Evolutionary conservation across 2,329 filamentous ascomycete genomes (phyloP).

Genomic region (Ophiostoma ips): DNA sequence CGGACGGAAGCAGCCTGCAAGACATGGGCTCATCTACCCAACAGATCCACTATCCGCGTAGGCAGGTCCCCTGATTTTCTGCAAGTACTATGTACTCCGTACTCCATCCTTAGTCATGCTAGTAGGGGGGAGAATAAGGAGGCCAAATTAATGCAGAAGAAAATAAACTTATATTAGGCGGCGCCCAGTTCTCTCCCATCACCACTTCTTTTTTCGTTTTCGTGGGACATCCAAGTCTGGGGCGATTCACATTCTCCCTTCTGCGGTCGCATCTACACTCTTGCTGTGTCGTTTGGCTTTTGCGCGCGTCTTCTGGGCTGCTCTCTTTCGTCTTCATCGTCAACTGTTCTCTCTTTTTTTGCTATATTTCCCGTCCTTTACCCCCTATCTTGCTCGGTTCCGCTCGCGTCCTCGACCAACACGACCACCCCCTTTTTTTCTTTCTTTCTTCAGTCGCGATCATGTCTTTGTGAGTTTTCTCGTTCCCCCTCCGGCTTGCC

Average conservation of each 20-base stretch:
- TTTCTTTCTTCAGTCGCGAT: not conserved
- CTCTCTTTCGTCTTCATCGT: not conserved
- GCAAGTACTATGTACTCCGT: too few relatives aligned
- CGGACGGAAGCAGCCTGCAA: slow-evolving; percentile 9
- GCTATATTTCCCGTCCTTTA: not conserved
- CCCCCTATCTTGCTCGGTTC: not conserved
- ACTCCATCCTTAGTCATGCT: not conserved
- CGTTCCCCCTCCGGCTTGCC: too few relatives aligned
- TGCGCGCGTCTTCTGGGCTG: not conserved
- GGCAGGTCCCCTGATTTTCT: slow-evolving; percentile 1
- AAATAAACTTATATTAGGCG: slow-evolving; percentile 7
- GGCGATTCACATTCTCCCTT: slow-evolving; percentile 2
- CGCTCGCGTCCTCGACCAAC: not conserved
- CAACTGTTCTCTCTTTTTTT: slow-evolving; percentile 3
- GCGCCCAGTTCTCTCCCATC: not conserved
- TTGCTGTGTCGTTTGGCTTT: not conserved
- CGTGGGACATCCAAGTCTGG: slow-evolving; percentile 5
- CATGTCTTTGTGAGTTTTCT: slow-evolving; percentile 9
- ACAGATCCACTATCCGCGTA: slow-evolving; percentile 3
- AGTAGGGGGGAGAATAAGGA: not conserved
- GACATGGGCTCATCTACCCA: slow-evolving; percentile 15
- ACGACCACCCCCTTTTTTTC: not conserved
- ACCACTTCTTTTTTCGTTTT: slow-evolving; percentile 1
- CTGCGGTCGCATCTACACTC: slow-evolving; percentile 1
- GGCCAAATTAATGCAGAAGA: not conserved